phyloP scores from a whole-genome alignment of 345 rosid species.

The Linum usitatissimum region DNA sequence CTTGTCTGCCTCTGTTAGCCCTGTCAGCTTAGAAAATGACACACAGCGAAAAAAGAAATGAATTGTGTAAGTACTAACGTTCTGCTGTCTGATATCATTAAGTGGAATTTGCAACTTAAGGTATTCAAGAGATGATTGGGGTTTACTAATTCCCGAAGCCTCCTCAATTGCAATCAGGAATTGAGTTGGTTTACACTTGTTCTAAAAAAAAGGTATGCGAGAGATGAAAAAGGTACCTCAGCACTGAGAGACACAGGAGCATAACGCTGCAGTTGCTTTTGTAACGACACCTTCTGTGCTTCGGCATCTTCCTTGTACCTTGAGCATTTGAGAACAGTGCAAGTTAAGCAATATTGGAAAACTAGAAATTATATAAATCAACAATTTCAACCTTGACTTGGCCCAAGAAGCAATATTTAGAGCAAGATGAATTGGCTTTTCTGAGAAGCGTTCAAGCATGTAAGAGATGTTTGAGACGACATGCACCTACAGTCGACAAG shows the following conservation, averaged over 20 bases:
- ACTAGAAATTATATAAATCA: not conserved
- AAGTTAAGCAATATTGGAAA: too few relatives aligned
- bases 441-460: not conserved
- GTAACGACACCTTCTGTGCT: constrained; percentile 48
- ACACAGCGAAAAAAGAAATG: not conserved
- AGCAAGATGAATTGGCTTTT: not conserved
- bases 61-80: not conserved
- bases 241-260: constrained; percentile 61
- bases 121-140: too few relatives aligned
- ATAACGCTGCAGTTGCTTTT: constrained; percentile 66
- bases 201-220: too few relatives aligned
- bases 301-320: constrained; percentile 54
- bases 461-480: not conserved
- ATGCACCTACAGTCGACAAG: too few relatives aligned
- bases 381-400: not conserved
- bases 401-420: not conserved
- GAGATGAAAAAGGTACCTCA: constrained; percentile 29
- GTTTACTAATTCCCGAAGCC: too few relatives aligned
- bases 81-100: not conserved
- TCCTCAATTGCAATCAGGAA: too few relatives aligned
- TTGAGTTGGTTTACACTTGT: too few relatives aligned
- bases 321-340: constrained; percentile 13
- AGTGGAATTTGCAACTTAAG: not conserved
- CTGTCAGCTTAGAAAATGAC: constrained; percentile 47
- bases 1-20: constrained; percentile 53